A percentile compares a stretch with the other conserved stretches of the same genome.
Conservation (phyloP, 164 flowering plant species). For the Paratinospora sagittata region DNA sequence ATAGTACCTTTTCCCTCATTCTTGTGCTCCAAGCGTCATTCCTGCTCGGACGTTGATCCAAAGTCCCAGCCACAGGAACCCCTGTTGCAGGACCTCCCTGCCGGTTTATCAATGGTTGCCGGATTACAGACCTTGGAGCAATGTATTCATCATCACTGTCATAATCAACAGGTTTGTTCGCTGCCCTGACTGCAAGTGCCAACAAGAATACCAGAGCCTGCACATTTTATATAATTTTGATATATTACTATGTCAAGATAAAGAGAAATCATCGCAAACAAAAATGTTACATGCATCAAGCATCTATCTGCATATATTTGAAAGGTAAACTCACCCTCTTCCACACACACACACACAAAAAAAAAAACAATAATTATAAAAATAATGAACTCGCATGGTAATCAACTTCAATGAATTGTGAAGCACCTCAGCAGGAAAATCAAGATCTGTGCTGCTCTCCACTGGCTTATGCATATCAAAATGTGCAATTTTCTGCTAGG, state of each 20-base stretch:
- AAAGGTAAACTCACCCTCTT: not conserved
- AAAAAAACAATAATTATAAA: not conserved
- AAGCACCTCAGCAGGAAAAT: too few species aligned
- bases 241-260: not conserved
- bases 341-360: not conserved
- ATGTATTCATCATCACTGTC: constrained; percentile 85
- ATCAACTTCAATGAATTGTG: too few species aligned
- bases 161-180: constrained; percentile 65
- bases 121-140: constrained; percentile 42
- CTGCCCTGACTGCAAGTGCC: constrained; percentile 63
- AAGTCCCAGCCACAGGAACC: constrained; percentile 52
- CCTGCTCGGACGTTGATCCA: constrained; percentile 67
- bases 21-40: constrained; percentile 93
- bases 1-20: constrained; percentile 78
- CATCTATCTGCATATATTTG: not conserved
- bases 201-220: constrained; percentile 76
- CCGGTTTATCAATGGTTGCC: constrained; percentile 64
- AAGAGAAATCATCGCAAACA: not conserved
- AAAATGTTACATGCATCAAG: not conserved
- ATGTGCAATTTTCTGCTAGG: too few species aligned
- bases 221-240: constrained; percentile 8
- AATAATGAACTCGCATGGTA: too few species aligned
- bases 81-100: constrained; percentile 56
- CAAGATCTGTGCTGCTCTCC: too few species aligned
- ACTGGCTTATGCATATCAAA: too few species aligned